These are phyloP conservation scores for Thelonectria discophora DNA, from an alignment of 2,329 filamentous ascomycete species.

Conservation along the genomic window DNA sequence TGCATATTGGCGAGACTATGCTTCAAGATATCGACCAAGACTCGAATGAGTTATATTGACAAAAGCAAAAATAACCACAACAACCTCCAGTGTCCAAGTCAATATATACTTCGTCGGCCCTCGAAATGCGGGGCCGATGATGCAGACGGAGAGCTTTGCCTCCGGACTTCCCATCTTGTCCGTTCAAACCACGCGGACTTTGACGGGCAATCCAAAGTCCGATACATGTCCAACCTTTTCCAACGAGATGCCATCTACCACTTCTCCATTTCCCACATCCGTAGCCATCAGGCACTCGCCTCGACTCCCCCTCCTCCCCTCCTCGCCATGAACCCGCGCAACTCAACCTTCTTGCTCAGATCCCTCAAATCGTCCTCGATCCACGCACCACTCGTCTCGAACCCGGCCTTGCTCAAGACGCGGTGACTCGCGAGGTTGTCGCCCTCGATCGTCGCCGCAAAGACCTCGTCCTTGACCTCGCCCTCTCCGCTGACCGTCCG, in stretches of 20 bases:
- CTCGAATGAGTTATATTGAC: not conserved
- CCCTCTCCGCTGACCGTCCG: constrained; percentile 46
- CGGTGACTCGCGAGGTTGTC: constrained; percentile 63
- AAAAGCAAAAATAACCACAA: not conserved
- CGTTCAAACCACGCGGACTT: constrained; percentile 3
- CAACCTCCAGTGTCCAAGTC: not conserved
- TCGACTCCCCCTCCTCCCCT: constrained; percentile 11
- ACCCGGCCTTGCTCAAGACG: constrained; percentile 66
- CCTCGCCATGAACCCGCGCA: constrained; percentile 40
- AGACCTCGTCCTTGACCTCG: constrained; percentile 48
- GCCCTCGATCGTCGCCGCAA: constrained; percentile 58
- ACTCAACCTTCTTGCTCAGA: constrained; percentile 22
- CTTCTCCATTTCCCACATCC: too few relatives aligned
- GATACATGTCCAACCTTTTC: not conserved
- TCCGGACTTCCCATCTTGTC: constrained; percentile 4
- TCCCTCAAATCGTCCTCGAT: constrained; percentile 40
- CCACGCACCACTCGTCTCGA: constrained; percentile 57
- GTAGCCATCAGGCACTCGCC: not conserved
- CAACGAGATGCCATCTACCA: not conserved
- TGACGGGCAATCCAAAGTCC: constrained; percentile 2
- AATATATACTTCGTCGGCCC: not conserved
- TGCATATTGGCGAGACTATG: constrained; percentile 24
- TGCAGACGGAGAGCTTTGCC: not conserved
- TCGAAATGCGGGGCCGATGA: constrained; percentile 1
- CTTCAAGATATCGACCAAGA: not conserved